phyloP scores from a whole-genome alignment of 2,329 filamentous ascomycete species.

The Ceratocystis eucalypticola region DNA sequence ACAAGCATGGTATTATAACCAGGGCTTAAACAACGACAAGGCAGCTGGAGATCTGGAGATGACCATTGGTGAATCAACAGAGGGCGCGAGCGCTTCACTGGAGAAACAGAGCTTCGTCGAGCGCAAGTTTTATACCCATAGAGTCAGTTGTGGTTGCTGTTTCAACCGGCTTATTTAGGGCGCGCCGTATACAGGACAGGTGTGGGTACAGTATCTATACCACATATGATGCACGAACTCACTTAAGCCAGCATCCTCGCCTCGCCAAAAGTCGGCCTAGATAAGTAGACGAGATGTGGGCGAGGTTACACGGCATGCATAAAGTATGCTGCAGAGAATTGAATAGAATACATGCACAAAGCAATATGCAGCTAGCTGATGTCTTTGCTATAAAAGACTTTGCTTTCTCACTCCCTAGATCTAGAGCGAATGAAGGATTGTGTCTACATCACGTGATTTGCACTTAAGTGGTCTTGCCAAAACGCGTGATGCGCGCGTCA shows the following conservation, averaged over 20 bases:
- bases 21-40: not conserved
- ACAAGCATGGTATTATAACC: not conserved
- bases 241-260: not conserved
- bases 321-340: not conserved
- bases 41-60: too few relatives aligned
- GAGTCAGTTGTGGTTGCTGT: not conserved
- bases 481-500: not conserved
- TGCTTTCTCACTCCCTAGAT: too few relatives aligned
- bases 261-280: not conserved
- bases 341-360: too few relatives aligned
- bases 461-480: not conserved
- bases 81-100: not conserved
- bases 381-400: too few relatives aligned
- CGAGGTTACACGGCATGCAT: not conserved
- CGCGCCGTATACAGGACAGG: too few relatives aligned
- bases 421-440: not conserved
- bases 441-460: not conserved
- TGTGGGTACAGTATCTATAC: not conserved
- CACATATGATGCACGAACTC: not conserved
- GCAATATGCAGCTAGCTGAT: too few relatives aligned
- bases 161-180: not conserved
- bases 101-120: not conserved
- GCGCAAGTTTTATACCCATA: not conserved
- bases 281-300: not conserved
- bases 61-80: too few relatives aligned